These are phyloP conservation scores for Lactarius vividus DNA, from an alignment of 768 basidiomycete species.

Conservation along the genomic window DNA sequence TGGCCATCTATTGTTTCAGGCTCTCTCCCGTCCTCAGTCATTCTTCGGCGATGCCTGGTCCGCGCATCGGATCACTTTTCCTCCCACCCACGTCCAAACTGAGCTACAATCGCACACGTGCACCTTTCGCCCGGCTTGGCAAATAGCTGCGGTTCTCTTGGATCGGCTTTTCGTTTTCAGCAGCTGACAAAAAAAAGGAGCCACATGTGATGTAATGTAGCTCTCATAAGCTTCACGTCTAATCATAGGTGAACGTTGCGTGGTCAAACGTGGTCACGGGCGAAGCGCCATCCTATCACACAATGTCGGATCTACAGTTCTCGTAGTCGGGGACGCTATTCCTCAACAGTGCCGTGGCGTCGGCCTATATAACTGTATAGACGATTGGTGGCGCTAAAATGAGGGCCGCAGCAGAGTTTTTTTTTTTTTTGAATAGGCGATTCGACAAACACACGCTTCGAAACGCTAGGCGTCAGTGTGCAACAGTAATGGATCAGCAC, in stretches of 20 bases:
- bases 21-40: not conserved
- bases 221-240: not conserved
- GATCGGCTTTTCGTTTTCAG: not conserved
- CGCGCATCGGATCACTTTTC: not conserved
- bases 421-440: not conserved
- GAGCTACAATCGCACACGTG: too few relatives aligned
- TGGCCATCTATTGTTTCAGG: not conserved
- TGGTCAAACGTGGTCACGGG: not conserved
- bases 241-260: not conserved
- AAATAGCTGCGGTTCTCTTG: not conserved
- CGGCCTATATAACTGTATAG: not conserved
- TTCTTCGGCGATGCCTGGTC: not conserved
- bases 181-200: not conserved
- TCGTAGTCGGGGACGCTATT: not conserved
- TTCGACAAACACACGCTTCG: not conserved
- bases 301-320: not conserved
- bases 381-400: not conserved
- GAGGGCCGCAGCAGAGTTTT: not conserved
- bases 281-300: not conserved
- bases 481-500: not conserved
- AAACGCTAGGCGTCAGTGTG: too few relatives aligned
- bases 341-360: not conserved
- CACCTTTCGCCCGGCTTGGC: too few relatives aligned
- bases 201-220: not conserved
- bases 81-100: too few relatives aligned